Percentiles rank a stretch among this genome's conserved stretches.
phyloP scores from a whole-genome alignment of 2,329 filamentous ascomycete genomes.

The Tolypocladium paradoxum region DNA sequence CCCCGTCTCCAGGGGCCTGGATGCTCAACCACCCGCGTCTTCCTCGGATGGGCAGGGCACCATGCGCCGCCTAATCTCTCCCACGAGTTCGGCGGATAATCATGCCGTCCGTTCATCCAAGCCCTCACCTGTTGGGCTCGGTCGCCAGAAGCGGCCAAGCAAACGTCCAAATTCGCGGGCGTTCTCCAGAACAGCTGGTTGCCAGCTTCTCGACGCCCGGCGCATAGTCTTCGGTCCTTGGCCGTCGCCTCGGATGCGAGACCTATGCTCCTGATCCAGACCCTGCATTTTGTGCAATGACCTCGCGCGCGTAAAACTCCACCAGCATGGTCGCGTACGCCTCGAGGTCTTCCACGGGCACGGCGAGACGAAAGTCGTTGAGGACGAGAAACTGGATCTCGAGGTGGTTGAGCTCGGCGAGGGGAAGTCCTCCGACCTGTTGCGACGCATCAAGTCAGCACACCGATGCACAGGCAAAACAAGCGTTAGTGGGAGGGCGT shows the following conservation, averaged over 20 bases:
- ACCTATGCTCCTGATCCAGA: neutral
- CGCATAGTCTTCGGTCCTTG: neutral
- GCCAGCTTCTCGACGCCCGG: neutral
- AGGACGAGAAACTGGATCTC: slow-evolving; percentile 91
- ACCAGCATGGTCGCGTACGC: slow-evolving; percentile 98
- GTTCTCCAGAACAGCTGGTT: neutral
- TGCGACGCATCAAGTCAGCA: slow-evolving; percentile 5
- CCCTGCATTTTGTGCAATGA: slow-evolving; percentile 37
- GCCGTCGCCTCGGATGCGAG: neutral
- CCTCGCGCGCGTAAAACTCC: slow-evolving; percentile 91
- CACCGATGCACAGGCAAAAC: neutral
- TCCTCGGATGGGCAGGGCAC: neutral
- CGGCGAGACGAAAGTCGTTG: slow-evolving; percentile 89
- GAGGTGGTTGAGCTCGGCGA: slow-evolving; percentile 88
- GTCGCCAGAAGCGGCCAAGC: neutral
- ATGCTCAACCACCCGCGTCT: neutral
- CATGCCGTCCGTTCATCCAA: neutral
- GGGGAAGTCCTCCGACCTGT: slow-evolving; percentile 85
- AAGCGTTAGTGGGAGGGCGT: neutral
- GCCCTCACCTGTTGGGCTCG: neutral
- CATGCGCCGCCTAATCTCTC: neutral
- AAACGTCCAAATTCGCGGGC: neutral
- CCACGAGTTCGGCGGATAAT: neutral
- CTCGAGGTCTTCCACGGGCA: slow-evolving; percentile 90
- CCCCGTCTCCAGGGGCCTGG: neutral